A percentile compares a stretch with the other conserved stretches of the same genome.
phyloP scores from a whole-genome alignment of 179 eudicot genomes.

The Heliamphora pulchella region DNA sequence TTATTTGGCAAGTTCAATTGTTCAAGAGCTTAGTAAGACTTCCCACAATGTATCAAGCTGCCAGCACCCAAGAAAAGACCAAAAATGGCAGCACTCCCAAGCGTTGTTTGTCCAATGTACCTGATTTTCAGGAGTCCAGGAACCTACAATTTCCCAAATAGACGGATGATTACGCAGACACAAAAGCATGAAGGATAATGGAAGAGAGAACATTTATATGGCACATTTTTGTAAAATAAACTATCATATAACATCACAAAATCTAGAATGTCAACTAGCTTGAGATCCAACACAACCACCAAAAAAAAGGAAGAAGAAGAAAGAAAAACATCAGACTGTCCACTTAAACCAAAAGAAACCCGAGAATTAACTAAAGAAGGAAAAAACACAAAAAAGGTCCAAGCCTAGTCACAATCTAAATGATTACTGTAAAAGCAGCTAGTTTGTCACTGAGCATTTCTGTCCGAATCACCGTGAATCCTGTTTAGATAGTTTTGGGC shows the following conservation, averaged over 20 bases:
- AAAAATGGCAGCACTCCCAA: conserved; percentile 85
- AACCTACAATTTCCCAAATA: conserved; percentile 39
- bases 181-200: neutral
- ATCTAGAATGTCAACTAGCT: neutral
- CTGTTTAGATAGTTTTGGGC: no score
- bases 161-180: neutral
- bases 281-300: no score
- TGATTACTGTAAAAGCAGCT: no score
- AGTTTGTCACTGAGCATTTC: no score
- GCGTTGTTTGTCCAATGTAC: conserved; percentile 73
- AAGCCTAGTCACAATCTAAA: no score
- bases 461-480: no score
- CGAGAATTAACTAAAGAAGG: no score
- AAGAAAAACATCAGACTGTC: no score
- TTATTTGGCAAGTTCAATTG: neutral
- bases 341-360: no score
- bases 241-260: neutral
- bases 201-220: neutral
- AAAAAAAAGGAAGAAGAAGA: no score
- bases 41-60: conserved; percentile 88
- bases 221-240: neutral
- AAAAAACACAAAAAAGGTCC: no score
- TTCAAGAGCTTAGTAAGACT: conserved; percentile 39
- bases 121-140: conserved; percentile 77
- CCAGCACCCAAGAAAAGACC: conserved; percentile 89